phyloP scores from a whole-genome alignment of 345 rosid genomes.

The Populus pruinosa region DNA sequence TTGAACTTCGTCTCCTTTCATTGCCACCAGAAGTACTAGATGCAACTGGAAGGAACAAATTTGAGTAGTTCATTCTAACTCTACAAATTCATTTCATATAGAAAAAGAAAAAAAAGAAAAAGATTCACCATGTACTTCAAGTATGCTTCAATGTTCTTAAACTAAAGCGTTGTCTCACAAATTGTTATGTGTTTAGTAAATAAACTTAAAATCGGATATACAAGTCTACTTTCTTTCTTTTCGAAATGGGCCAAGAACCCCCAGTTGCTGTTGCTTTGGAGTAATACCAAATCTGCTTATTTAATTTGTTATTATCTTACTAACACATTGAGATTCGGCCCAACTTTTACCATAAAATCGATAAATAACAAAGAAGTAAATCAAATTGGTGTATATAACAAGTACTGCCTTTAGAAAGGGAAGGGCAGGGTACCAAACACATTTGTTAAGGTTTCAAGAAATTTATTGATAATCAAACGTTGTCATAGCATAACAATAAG shows the following conservation, averaged over 20 bases:
- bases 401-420: too few relatives aligned
- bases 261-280: background rate
- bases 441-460: background rate
- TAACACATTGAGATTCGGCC: background rate
- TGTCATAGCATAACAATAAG: background rate
- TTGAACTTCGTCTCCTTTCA: slow-evolving; percentile 44
- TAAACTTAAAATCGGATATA: background rate
- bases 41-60: slow-evolving; percentile 14
- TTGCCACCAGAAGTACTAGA: slow-evolving; percentile 33
- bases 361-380: background rate
- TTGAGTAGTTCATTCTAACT: background rate
- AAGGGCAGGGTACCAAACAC: background rate
- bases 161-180: background rate
- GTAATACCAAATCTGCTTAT: background rate
- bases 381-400: background rate
- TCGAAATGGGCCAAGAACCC: background rate
- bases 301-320: background rate
- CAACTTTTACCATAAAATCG: background rate
- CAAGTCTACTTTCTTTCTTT: background rate
- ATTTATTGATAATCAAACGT: background rate
- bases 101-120: background rate
- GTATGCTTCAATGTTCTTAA: background rate
- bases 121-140: background rate
- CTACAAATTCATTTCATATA: background rate
- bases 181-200: too few relatives aligned